phyloP scores from a whole-genome alignment of 352 stramenopile species.

The Pythium dissimile region DNA sequence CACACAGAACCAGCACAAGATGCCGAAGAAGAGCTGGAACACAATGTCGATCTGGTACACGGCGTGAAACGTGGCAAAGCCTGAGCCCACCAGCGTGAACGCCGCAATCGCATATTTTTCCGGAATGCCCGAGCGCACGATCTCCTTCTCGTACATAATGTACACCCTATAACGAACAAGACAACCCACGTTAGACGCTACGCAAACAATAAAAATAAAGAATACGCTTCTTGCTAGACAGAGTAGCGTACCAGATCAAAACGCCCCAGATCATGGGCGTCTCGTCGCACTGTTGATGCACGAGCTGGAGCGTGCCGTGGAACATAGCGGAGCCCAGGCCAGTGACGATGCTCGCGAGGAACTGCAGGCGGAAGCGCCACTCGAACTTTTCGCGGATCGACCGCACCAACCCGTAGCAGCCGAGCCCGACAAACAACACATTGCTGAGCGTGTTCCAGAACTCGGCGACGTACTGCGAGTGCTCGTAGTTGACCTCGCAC shows the following conservation, averaged over 20 bases:
- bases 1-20: constrained; percentile 47
- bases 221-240: background rate
- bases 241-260: constrained; percentile 60
- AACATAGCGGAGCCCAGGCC: constrained; percentile 83
- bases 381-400: constrained; percentile 69
- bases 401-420: constrained; percentile 66
- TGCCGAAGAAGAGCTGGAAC: constrained; percentile 77
- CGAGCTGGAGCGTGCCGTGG: constrained; percentile 78
- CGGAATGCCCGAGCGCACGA: constrained; percentile 42
- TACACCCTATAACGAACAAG: constrained; percentile 51
- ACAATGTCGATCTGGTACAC: constrained; percentile 76
- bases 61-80: constrained; percentile 67
- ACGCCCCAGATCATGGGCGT: constrained; percentile 86
- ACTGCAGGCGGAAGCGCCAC: constrained; percentile 70
- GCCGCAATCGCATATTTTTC: constrained; percentile 39
- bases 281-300: constrained; percentile 83
- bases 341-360: constrained; percentile 74
- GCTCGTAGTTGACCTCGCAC: constrained; percentile 83
- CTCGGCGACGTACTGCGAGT: constrained; percentile 80
- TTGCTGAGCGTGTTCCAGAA: constrained; percentile 89
- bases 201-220: background rate
- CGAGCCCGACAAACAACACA: constrained; percentile 68
- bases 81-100: constrained; percentile 50
- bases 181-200: background rate
- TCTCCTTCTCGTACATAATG: constrained; percentile 80